Percentiles rank a stretch among this genome's conserved stretches.
Conservation (phyloP, 148 eudicot genomes). For the Rhododendron simsii region DNA sequence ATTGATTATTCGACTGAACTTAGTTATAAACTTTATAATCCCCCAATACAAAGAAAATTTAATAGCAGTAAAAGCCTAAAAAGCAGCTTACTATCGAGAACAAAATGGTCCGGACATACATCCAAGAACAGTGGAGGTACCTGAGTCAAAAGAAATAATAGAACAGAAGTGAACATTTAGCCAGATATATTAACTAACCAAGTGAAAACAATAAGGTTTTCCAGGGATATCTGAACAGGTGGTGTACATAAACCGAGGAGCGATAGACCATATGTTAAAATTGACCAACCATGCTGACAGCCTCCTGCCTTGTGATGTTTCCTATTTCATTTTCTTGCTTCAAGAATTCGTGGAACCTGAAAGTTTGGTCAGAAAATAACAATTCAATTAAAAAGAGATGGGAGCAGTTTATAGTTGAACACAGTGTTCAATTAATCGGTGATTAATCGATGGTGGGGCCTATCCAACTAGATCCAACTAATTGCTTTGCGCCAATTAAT, state of each 20-base stretch:
- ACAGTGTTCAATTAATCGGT: too few relatives aligned
- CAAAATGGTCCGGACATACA: conserved; percentile 85
- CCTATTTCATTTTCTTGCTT: conserved; percentile 97
- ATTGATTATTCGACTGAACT: not conserved
- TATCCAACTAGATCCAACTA: too few relatives aligned
- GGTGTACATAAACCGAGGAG: not conserved
- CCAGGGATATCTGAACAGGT: not conserved
- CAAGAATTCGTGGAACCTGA: conserved; percentile 95
- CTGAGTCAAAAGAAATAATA: conserved; percentile 30
- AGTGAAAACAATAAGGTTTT: not conserved
- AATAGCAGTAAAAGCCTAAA: not conserved
- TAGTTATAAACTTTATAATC: not conserved
- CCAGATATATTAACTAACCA: not conserved
- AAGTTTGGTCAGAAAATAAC: conserved; percentile 3
- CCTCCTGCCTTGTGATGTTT: conserved; percentile 96
- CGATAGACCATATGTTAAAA: conserved; percentile 11
- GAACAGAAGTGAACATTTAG: not conserved
- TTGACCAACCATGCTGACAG: conserved; percentile 91
- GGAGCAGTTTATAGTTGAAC: not conserved
- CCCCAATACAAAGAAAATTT: not conserved
- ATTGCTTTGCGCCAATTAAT: too few relatives aligned
- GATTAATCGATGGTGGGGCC: too few relatives aligned
- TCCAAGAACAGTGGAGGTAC: conserved; percentile 94
- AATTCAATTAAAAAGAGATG: not conserved
- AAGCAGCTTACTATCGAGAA: conserved; percentile 84